Evolutionary conservation across 1,284 basidiomycete genomes (phyloP).

Genomic region (Rhodotorula sp.): DNA sequence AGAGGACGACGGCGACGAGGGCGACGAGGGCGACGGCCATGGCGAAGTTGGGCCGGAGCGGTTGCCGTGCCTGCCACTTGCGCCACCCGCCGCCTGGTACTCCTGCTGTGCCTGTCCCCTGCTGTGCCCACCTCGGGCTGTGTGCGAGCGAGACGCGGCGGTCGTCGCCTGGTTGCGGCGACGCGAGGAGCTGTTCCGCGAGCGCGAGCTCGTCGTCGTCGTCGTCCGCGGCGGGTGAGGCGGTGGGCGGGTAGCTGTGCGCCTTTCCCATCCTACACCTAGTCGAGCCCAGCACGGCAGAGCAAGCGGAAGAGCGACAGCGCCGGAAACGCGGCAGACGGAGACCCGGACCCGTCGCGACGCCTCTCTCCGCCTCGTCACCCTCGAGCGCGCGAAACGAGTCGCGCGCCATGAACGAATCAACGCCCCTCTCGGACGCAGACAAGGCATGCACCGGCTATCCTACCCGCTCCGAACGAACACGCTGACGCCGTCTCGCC

Average conservation of each 20-base stretch:
- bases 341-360: neutral
- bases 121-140: neutral
- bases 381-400: neutral
- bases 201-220: neutral
- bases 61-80: neutral
- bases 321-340: too few species aligned
- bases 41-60: neutral
- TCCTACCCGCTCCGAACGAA: neutral
- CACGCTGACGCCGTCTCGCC: neutral
- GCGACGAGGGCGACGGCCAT: neutral
- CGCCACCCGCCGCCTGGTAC: neutral
- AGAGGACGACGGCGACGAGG: neutral
- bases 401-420: neutral
- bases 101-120: too few species aligned
- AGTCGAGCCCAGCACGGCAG: too few species aligned
- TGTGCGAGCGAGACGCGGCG: neutral
- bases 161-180: neutral
- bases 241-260: neutral
- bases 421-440: slow-evolving; percentile 8
- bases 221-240: neutral
- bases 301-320: too few species aligned
- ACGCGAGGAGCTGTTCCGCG: neutral
- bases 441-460: slow-evolving; percentile 1
- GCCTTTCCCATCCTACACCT: too few species aligned
- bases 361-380: neutral